Evolutionary conservation across 2,329 filamentous ascomycete genomes (phyloP).

Genomic region (Didymella pinodella): DNA sequence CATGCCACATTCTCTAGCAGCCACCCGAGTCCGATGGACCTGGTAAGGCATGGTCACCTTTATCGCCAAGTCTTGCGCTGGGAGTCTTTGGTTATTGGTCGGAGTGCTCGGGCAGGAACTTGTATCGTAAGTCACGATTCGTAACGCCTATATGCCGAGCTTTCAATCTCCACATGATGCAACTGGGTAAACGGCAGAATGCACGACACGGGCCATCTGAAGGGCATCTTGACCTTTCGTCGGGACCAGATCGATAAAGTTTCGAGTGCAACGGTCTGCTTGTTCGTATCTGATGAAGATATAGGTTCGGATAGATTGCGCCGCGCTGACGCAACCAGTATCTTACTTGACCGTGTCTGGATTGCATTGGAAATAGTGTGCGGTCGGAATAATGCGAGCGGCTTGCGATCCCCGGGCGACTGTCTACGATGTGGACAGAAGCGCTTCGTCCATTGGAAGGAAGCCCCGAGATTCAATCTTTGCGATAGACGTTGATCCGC

Average conservation of each 20-base stretch:
- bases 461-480: slow-evolving; percentile 22
- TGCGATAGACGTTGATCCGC: slow-evolving; percentile 47
- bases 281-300: slow-evolving; percentile 1
- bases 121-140: neutral
- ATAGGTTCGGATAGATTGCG: neutral
- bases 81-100: slow-evolving; percentile 2
- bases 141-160: slow-evolving; percentile 5
- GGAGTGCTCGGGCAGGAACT: neutral
- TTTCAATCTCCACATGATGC: slow-evolving; percentile 13
- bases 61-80: neutral
- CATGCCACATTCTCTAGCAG: slow-evolving; percentile 15
- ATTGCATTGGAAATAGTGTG: neutral
- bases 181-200: slow-evolving; percentile 18
- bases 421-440: neutral
- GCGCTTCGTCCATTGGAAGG: neutral
- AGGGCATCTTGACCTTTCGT: neutral
- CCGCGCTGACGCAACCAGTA: slow-evolving; percentile 1
- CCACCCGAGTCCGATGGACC: neutral
- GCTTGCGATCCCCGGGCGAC: neutral
- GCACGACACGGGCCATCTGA: slow-evolving; percentile 12
- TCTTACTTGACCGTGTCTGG: neutral
- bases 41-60: slow-evolving; percentile 3
- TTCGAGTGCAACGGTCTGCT: slow-evolving; percentile 11
- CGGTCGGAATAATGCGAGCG: neutral
- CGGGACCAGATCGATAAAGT: slow-evolving; percentile 12